These are phyloP conservation scores for Pestalotiopsis sp. DNA, from an alignment of 2,329 filamentous ascomycete species.

Conservation along the genomic window DNA sequence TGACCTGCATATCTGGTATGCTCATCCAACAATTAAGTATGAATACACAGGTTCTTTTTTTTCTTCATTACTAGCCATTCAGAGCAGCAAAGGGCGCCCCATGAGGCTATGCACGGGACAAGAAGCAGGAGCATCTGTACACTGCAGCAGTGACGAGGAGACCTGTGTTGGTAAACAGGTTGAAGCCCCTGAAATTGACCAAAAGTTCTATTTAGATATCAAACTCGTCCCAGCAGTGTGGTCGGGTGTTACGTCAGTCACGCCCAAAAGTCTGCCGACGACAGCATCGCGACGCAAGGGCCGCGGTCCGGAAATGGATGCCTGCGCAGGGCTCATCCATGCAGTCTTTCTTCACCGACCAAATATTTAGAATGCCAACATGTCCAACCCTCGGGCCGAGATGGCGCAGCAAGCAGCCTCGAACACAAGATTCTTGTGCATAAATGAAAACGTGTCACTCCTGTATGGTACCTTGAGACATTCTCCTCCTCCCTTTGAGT, in stretches of 20 bases:
- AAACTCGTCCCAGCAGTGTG: background rate
- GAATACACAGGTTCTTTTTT: too few species aligned
- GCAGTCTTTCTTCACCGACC: background rate
- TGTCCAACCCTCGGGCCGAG: background rate
- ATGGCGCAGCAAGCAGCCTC: background rate
- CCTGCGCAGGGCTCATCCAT: background rate
- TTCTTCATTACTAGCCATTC: too few species aligned
- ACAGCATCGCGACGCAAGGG: background rate
- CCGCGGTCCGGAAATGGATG: background rate
- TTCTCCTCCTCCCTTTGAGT: background rate
- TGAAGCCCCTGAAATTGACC: background rate
- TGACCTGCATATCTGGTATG: too few species aligned
- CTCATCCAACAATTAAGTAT: too few species aligned
- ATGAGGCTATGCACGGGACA: too few species aligned
- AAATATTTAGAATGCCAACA: background rate
- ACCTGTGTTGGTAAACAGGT: background rate
- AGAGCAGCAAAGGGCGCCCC: too few species aligned
- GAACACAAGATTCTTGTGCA: background rate
- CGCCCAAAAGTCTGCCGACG: background rate
- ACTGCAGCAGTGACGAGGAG: background rate
- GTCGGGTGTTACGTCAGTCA: background rate
- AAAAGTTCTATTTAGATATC: background rate
- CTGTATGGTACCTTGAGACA: background rate
- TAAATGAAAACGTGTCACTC: background rate
- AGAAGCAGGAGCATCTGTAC: background rate